phyloP scores from a whole-genome alignment of 371 early-diverging fungal species.

The Actinomucor elegans region DNA sequence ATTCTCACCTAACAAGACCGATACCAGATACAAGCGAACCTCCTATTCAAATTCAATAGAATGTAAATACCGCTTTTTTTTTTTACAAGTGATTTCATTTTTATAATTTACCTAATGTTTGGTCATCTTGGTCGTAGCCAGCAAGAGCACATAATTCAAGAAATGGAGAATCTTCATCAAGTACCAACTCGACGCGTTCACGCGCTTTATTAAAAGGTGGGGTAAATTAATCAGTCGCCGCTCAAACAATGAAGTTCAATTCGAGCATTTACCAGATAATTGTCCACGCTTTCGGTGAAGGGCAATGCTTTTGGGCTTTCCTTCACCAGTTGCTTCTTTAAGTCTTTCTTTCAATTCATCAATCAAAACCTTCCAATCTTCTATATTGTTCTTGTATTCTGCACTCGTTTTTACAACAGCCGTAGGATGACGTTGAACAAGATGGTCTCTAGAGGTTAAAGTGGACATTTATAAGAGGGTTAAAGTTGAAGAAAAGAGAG shows the following conservation, averaged over 20 bases:
- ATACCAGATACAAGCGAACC: conserved; percentile 73
- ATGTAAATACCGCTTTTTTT: too few species aligned
- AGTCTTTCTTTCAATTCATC: conserved; percentile 57
- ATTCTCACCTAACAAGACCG: conserved; percentile 66
- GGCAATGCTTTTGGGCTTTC: conserved; percentile 54
- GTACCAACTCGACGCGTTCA: conserved; percentile 65
- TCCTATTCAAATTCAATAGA: conserved; percentile 22
- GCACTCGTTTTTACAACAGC: conserved; percentile 33
- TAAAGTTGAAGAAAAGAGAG: background rate
- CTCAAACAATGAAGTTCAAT: background rate
- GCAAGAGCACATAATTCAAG: conserved; percentile 71
- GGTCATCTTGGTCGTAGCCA: conserved; percentile 70
- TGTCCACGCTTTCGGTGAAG: conserved; percentile 67
- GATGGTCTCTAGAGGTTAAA: conserved; percentile 30
- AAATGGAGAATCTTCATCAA: conserved; percentile 77
- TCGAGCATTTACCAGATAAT: conserved; percentile 45
- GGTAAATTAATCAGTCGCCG: background rate
- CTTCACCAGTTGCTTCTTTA: conserved; percentile 59
- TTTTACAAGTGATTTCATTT: background rate
- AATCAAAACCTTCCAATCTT: conserved; percentile 59
- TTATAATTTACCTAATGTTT: conserved; percentile 54
- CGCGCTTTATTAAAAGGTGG: conserved; percentile 40
- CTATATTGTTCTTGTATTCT: conserved; percentile 61
- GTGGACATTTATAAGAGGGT: conserved; percentile 37
- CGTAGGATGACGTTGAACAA: conserved; percentile 40